phyloP scores from a whole-genome alignment of 768 basidiomycete species.

The Austroboletus eburneus region DNA sequence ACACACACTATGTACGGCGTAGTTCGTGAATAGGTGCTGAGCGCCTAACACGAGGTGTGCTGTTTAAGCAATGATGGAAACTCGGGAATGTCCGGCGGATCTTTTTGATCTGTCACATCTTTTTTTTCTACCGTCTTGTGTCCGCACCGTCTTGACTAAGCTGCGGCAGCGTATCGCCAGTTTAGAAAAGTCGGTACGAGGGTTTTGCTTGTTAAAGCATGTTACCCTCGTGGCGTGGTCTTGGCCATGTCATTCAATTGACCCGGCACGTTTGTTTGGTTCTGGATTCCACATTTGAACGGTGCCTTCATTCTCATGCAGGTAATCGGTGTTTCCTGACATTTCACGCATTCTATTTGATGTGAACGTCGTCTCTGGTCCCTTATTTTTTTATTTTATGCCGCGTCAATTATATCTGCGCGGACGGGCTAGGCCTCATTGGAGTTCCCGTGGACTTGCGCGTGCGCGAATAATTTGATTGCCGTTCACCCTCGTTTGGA shows the following conservation, averaged over 20 bases:
- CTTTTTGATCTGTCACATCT: constrained; percentile 15
- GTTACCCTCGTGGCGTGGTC: constrained; percentile 18
- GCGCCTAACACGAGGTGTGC: constrained; percentile 20
- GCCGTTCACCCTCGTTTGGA: constrained; percentile 7
- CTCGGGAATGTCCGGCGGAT: constrained; percentile 21
- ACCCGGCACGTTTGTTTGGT: too few species aligned
- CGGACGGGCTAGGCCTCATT: constrained; percentile 2
- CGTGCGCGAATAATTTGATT: constrained; percentile 1
- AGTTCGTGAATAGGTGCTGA: constrained; percentile 11
- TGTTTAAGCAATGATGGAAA: constrained; percentile 13
- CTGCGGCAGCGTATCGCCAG: constrained; percentile 9
- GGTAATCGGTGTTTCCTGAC: constrained; percentile 3
- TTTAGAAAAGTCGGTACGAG: constrained; percentile 11
- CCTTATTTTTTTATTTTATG: background rate
- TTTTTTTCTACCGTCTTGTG: constrained; percentile 13
- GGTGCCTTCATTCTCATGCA: constrained; percentile 12
- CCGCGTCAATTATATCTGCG: constrained; percentile 7
- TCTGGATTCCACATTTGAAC: constrained; percentile 6
- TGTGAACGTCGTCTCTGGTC: constrained; percentile 1
- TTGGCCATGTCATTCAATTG: too few species aligned
- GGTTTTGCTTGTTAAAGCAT: constrained; percentile 15
- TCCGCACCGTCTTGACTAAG: constrained; percentile 15
- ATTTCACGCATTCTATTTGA: constrained; percentile 4
- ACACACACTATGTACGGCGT: constrained; percentile 16
- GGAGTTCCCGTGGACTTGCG: constrained; percentile 11